Base-by-base conservation (phyloP, 2,329 filamentous ascomycete species). In the Helotiales sp. region DNA sequence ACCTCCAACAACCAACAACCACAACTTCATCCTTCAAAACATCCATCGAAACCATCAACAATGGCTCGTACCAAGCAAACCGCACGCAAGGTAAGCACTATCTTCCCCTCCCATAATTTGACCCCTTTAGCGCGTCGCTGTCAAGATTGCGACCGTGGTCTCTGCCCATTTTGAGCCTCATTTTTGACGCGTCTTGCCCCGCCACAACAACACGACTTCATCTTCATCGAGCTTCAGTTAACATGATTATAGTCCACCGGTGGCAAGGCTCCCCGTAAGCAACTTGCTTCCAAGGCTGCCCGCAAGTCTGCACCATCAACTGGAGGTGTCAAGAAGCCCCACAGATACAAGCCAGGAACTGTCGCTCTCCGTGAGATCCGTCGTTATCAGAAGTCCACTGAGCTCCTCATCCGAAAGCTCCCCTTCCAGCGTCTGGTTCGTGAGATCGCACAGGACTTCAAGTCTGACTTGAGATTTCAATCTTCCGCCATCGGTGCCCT, bases 311-410 rank as follows among this genome's bases (percentile, higher is more conserved):
- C 96, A 70, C 96, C 96, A 77, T 97, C 93, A 72, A 98, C 96
- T 82, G 96, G 95, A 78, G 92, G 92, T 90, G 92, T 95, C 89
- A 96, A 96, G 92, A 96, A 96, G 91, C 92, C 92, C 83, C 92
- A 94, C 85, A 87, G 92, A 79, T 88, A 94, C 82, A 94, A 93
- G 91, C 92, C 92, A 79, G 88, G 88, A 87, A 97, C 96, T 80
- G 92, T 97, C 84, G 95, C 95, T 87, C 91, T 98, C 78, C 93
- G 93, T 88, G 96, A 99, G 86, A 99, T 99, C 78, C 91, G 95
- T 87, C 91, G 92, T 79, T 98, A 98, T 87, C 95, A 98, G 86
- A 97, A 97, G 86, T 93, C 91, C 72, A 97, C 95, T 61, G 94
- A 98, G 85, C 90, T 99, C 61, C 85, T 99, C 77, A 93, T 99